Conservation (phyloP, 164 flowering plant genomes). For the Aristolochia contorta region DNA sequence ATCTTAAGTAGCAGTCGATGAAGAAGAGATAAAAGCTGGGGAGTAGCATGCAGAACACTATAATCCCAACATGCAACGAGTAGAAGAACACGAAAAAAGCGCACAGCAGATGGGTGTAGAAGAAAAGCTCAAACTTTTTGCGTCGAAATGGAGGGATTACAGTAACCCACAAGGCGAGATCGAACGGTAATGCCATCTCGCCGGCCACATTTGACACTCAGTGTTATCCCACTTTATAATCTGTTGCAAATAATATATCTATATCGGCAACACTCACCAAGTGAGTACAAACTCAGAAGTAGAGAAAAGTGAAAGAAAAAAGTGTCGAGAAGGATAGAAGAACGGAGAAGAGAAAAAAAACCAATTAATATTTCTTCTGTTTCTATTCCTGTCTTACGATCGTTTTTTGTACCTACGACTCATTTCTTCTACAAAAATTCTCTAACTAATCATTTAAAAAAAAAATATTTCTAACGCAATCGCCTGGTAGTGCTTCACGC, state of each 20-base stretch:
- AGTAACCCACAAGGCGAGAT: conserved; percentile 58
- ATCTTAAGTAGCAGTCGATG: conserved; percentile 68
- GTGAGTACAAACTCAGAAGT: too few species aligned
- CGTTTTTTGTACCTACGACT: too few species aligned
- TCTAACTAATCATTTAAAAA: too few species aligned
- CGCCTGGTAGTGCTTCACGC: too few species aligned
- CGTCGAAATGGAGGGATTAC: conserved; percentile 44
- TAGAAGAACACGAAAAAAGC: conserved; percentile 58
- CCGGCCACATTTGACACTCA: conserved; percentile 64
- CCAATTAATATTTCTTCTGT: too few species aligned
- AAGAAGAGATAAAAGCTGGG: conserved; percentile 84
- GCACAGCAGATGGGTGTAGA: conserved; percentile 74
- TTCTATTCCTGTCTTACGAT: too few species aligned
- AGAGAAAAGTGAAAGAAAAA: too few species aligned
- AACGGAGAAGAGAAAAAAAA: too few species aligned
- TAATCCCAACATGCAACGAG: conserved; percentile 57
- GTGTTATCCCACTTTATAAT: conserved; percentile 44
- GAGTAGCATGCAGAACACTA: conserved; percentile 46
- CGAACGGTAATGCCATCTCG: conserved; percentile 44
- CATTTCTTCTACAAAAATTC: too few species aligned
- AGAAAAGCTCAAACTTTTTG: conserved; percentile 72
- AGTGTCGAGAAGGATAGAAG: too few species aligned
- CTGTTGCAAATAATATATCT: background rate
- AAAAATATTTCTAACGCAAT: too few species aligned
- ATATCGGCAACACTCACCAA: background rate